A percentile compares a stretch with the other conserved stretches of the same genome.
These are phyloP conservation scores for Daldinia vernicosa DNA, from an alignment of 495 filamentous ascomycete species.

Conservation along the genomic window DNA sequence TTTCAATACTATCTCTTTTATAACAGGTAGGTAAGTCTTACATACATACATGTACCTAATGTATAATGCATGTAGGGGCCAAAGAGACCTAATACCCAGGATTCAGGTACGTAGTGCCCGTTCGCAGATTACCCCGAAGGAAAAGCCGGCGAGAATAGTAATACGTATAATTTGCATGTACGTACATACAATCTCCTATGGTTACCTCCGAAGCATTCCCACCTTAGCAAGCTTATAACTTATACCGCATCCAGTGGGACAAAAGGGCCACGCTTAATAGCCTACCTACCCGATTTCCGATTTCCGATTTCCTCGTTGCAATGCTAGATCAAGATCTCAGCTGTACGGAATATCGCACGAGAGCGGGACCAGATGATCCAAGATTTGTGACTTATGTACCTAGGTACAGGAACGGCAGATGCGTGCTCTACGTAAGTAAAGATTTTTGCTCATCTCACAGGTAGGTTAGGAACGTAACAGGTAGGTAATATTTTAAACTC, in stretches of 20 bases:
- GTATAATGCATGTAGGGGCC: neutral
- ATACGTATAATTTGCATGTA: neutral
- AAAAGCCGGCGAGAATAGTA: constrained; percentile 12
- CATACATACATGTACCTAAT: neutral
- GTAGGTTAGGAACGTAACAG: no score
- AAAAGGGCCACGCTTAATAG: neutral
- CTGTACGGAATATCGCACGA: constrained; percentile 30
- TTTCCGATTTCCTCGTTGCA: constrained; percentile 20
- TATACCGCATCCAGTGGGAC: constrained; percentile 20
- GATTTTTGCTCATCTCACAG: constrained; percentile 8
- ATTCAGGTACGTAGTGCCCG: neutral
- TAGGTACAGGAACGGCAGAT: constrained; percentile 14
- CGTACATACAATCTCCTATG: neutral
- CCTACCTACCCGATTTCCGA: constrained; percentile 8
- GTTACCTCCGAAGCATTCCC: constrained; percentile 9
- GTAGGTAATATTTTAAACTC: constrained; percentile 38
- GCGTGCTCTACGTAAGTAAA: constrained; percentile 11
- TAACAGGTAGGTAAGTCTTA: no score
- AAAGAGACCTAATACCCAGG: neutral
- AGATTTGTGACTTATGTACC: constrained; percentile 30
- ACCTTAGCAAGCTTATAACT: neutral
- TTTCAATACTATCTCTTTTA: neutral
- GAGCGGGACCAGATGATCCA: constrained; percentile 39
- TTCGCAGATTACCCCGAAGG: constrained; percentile 18
- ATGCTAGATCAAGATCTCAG: constrained; percentile 42